Evolutionary conservation across 495 filamentous ascomycete species (phyloP).

Genomic region (Penicillium lividum): DNA sequence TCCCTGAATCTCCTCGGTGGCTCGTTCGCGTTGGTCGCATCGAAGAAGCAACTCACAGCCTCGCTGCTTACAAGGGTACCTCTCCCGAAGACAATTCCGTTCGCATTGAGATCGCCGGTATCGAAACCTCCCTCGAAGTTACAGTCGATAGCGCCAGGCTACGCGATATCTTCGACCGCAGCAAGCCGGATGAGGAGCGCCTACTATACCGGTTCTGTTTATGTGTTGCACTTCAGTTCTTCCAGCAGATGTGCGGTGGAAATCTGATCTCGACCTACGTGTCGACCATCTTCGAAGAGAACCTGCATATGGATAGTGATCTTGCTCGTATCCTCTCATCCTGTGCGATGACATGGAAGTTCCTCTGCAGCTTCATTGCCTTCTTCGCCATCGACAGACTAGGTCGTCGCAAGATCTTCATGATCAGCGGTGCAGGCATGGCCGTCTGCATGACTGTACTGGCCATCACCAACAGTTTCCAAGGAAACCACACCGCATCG

Average conservation of each 20-base stretch:
- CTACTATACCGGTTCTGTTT: conserved; percentile 37
- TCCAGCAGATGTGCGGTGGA: conserved; percentile 44
- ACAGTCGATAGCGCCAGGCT: conserved; percentile 23
- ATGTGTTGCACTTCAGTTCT: conserved; percentile 43
- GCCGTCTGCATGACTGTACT: conserved; percentile 49
- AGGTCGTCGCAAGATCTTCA: conserved; percentile 56
- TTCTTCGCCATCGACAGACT: conserved; percentile 56
- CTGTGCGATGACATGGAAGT: conserved; percentile 53
- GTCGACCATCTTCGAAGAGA: conserved; percentile 38
- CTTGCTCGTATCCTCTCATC: conserved; percentile 33
- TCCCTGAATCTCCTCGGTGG: conserved; percentile 56
- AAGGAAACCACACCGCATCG: conserved; percentile 27
- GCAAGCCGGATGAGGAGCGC: conserved; percentile 27
- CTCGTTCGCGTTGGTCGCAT: conserved; percentile 36
- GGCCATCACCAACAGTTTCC: conserved; percentile 42
- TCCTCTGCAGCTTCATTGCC: conserved; percentile 47
- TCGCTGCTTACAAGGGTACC: conserved; percentile 36
- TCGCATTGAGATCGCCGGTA: conserved; percentile 37
- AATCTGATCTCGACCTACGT: conserved; percentile 38
- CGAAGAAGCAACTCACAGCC: conserved; percentile 30
- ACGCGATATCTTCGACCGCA: conserved; percentile 22
- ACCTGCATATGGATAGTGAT: conserved; percentile 27
- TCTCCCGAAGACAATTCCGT: conserved; percentile 30
- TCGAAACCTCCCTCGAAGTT: conserved; percentile 40
- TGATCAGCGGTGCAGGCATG: conserved; percentile 53